Evolutionary conservation across 805 yeast species (phyloP), one percentile per base, ranked within the genome.

Genomic region (Myxozyma kluyveri): DNA sequence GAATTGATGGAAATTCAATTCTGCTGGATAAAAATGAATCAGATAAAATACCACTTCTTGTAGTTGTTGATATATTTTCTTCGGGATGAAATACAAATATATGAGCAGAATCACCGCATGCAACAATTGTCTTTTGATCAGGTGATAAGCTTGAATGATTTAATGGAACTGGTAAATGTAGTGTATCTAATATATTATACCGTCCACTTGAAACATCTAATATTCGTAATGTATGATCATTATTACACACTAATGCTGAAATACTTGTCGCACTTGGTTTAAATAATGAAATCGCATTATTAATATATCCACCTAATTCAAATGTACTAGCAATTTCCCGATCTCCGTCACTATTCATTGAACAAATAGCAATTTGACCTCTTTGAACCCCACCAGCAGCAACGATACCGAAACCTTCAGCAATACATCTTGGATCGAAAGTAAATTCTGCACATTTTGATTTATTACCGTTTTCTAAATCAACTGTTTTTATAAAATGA

Each of bases 251-350:
- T 54, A 80, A 77, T 0, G 90, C 78, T 41, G 74, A 72, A 64
- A 74, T 73, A 9, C 71, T 66, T 31, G n/a, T 14, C 47, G 18
- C 7, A 22, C 58, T 41, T 3, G 67, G 52, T 12, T 66, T 55
- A 26, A 58, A 67, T 35, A 69, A 53, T 9, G 61, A 56, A 37
- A 88, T 95, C 44, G 87, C 80, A 67, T 89, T 89, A 67, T 88
- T 89, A 61, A 90, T 88, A 69, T 83, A 80, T 31, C 85, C 85
- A 0, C 97, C 96, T 47, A 88, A 69, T 47, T 78, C 78, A 24
- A 79, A 74, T 2, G 83, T 78, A 41, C 73, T 68, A 4, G 49
- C 60, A 9, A 29, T 14, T 14, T 9, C 12, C 33, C 33, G 33
- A 14, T 29, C 33, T 14, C 33, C 33, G 33, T 29, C 33, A 14